Percentiles rank a stretch among this genome's conserved stretches.
Evolutionary conservation across 140 eudicot species (phyloP).

Genomic region (Cichorium intybus): DNA sequence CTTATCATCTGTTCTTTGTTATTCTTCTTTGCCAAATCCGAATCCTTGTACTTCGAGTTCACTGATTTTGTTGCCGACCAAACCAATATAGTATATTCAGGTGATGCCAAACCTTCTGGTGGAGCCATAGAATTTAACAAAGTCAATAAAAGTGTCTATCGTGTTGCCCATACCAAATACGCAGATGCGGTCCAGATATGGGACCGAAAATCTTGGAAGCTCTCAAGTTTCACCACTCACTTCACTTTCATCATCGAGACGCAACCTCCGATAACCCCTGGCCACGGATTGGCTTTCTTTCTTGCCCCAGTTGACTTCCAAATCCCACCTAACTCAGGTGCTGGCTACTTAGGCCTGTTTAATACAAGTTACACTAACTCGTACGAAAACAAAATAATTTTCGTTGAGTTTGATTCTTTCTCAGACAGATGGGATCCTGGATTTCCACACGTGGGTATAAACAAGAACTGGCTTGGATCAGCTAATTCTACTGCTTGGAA

Average conservation of each 20-base stretch:
- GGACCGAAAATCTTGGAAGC: slow-evolving; percentile 37
- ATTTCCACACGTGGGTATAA: slow-evolving; percentile 42
- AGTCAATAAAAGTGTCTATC: not conserved
- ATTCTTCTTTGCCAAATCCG: slow-evolving; percentile 14
- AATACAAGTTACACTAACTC: slow-evolving; percentile 24
- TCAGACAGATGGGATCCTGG: slow-evolving; percentile 40
- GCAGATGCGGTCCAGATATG: slow-evolving; percentile 37
- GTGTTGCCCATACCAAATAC: slow-evolving; percentile 42
- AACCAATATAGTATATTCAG: slow-evolving; percentile 22
- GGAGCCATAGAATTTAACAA: slow-evolving; percentile 29
- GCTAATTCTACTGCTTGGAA: slow-evolving; percentile 29
- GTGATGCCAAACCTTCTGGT: slow-evolving; percentile 34
- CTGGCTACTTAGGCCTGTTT: slow-evolving; percentile 43
- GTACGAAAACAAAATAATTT: slow-evolving; percentile 18
- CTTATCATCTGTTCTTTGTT: not conserved
- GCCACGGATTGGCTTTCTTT: slow-evolving; percentile 58
- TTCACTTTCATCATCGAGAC: slow-evolving; percentile 41
- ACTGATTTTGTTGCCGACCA: slow-evolving; percentile 4
- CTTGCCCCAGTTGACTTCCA: slow-evolving; percentile 48
- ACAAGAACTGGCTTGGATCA: slow-evolving; percentile 36
- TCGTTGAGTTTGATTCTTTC: slow-evolving; percentile 46
- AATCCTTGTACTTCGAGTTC: slow-evolving; percentile 32
- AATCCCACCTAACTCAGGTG: slow-evolving; percentile 45
- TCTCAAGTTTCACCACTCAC: slow-evolving; percentile 47
- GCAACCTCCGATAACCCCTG: not conserved